Evolutionary conservation across 2,329 filamentous ascomycete genomes (phyloP).

Genomic region (Alternaria arborescens): DNA sequence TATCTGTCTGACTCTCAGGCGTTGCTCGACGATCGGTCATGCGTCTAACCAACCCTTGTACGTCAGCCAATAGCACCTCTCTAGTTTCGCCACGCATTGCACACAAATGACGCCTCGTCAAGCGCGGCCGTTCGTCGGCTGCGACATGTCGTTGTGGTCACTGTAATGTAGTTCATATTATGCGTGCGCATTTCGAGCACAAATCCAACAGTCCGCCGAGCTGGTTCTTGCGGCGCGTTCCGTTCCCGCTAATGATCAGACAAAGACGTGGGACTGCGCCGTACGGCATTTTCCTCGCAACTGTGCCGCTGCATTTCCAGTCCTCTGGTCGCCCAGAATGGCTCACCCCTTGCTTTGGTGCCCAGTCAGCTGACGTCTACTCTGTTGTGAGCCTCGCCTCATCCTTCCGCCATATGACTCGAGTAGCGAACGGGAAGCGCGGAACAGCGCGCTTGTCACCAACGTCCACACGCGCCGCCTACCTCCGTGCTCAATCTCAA

Average conservation of each 20-base stretch:
- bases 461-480: constrained; percentile 16
- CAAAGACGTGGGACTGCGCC: constrained; percentile 29
- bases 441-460: constrained; percentile 31
- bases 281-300: constrained; percentile 9
- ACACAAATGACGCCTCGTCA: constrained; percentile 20
- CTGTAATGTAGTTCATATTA: constrained; percentile 1
- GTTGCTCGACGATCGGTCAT: constrained; percentile 27
- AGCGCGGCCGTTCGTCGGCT: constrained; percentile 29
- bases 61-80: constrained; percentile 22
- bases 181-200: constrained; percentile 2
- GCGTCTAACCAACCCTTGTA: constrained; percentile 42
- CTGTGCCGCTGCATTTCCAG: constrained; percentile 14
- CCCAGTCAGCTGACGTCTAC: constrained; percentile 19
- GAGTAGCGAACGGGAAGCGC: constrained; percentile 29
- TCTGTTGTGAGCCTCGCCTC: constrained; percentile 23
- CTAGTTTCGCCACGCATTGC: constrained; percentile 20
- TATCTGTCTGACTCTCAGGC: constrained; percentile 15
- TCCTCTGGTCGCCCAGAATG: constrained; percentile 2
- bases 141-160: constrained; percentile 5
- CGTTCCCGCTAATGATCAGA: constrained; percentile 39
- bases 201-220: constrained; percentile 27
- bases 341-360: constrained; percentile 10
- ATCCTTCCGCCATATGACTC: constrained; percentile 28
- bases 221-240: constrained; percentile 35
- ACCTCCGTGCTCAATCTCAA: constrained; percentile 7